Base-by-base conservation (phyloP, 352 stramenopile genomes). In the Hyphochytrium catenoides region DNA sequence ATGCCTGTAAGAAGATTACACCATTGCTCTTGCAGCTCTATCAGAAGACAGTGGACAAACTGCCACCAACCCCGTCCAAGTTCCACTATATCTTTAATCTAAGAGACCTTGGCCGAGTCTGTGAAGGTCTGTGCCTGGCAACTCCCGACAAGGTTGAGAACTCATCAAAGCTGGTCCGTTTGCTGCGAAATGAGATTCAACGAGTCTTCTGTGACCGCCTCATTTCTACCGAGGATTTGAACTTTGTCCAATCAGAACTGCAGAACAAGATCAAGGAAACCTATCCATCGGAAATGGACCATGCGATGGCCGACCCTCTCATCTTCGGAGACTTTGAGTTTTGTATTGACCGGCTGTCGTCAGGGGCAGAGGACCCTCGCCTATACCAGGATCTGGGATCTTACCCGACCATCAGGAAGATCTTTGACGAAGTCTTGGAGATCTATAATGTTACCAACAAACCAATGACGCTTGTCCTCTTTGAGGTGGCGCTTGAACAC, bases 81-180 rank as follows among this genome's bases (percentile, higher is more conserved):
- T 94, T 94, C 36, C 82, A 93, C 50, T 94, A 94, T 50, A 93
- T 94, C 34, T 95, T 95, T 51, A 95, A 95, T 28, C 52, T 95
- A n/a, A 64, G 84, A 0, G 84, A 95, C 40, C 50, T 95, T 9
- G 79, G 70, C 0, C 67, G 84, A 7, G 78, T 95, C 1, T 93
- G 79, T 30, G 79, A 95, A 52, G 84, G 84, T 6, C 54, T 95
- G 9, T 95, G 81, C 36, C 78, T 91, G 48, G 74, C 74, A 7
- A 95, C 78, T 1, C 57, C 69, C 0, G 82, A 95, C 44, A 76
- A 66, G 20, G 83, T 90, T 42, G 57, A 70, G 22, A 63, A 39
- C 18, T 47, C 56, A 16, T 34, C 51, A 3, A 52, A 48, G 4
- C 53, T 95, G 22, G 72, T 93, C 23, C 64, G 82, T 19, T 56